Conservation (phyloP, 306 rosid genomes). For the Sesbania bispinosa region DNA sequence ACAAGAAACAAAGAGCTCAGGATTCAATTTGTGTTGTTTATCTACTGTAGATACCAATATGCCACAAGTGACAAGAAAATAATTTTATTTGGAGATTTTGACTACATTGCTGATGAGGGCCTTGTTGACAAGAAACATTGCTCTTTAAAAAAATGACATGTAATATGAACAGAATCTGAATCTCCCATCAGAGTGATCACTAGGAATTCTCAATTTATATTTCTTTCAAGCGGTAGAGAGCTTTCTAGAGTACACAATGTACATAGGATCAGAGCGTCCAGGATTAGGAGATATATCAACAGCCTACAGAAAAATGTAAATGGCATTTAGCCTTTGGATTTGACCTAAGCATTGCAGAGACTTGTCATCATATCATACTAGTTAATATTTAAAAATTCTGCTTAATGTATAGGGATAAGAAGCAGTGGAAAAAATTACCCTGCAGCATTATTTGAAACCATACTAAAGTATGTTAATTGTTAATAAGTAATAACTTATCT, state of each 20-base stretch:
- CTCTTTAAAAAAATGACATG: neutral
- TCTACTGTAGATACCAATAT: neutral
- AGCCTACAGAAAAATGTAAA: conserved; percentile 46
- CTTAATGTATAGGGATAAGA: neutral
- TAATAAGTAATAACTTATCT: no score
- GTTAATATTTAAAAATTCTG: no score
- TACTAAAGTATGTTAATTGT: no score
- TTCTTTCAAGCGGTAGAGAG: conserved; percentile 34
- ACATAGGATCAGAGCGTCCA: conserved; percentile 82
- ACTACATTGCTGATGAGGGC: neutral
- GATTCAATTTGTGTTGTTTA: neutral
- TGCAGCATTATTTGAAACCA: no score
- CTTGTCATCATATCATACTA: neutral
- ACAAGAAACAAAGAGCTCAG: neutral
- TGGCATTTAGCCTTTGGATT: neutral
- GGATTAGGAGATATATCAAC: conserved; percentile 81
- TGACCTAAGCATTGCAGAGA: neutral
- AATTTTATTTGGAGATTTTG: neutral
- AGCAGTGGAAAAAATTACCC: neutral
- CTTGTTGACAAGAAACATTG: neutral
- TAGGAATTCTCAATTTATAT: neutral
- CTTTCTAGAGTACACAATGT: conserved; percentile 58
- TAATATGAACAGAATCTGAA: conserved; percentile 7
- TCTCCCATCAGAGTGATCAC: neutral
- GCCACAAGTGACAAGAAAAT: neutral